Evolutionary conservation across 129 eudicot genomes (phyloP).

Genomic region (Oenanthe sinensis): DNA sequence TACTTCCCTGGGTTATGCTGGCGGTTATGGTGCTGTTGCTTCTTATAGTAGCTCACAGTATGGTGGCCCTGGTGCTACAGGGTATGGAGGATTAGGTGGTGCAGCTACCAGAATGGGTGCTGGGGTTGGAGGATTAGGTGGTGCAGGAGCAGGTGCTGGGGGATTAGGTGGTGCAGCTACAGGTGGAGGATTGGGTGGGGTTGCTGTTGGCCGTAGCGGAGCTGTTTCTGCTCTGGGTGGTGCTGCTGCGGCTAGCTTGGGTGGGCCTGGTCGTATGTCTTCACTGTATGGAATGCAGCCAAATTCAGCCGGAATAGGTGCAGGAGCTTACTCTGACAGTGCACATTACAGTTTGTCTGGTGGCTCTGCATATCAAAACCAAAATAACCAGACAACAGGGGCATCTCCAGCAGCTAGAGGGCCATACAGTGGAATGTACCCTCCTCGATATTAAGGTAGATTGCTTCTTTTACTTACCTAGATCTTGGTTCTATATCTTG

Average conservation of each 20-base stretch:
- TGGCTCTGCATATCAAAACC: slow-evolving; percentile 36
- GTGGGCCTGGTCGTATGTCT: slow-evolving; percentile 24
- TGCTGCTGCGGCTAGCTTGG: slow-evolving; percentile 21
- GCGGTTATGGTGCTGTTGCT: slow-evolving; percentile 30
- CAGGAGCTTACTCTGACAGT: slow-evolving; percentile 37
- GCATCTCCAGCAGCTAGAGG: slow-evolving; percentile 44
- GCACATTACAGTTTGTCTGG: slow-evolving; percentile 41
- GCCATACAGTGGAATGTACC: slow-evolving; percentile 45
- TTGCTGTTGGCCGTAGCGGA: slow-evolving; percentile 13
- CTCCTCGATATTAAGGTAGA: slow-evolving; percentile 49
- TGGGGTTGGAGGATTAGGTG: slow-evolving; percentile 20
- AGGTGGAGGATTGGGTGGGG: slow-evolving; percentile 7
- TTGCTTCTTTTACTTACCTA: neutral
- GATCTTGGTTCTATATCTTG: neutral
- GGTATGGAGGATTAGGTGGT: slow-evolving; percentile 27
- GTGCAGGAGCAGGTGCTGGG: slow-evolving; percentile 8
- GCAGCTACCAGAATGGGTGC: slow-evolving; percentile 1
- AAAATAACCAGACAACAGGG: slow-evolving; percentile 39
- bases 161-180: slow-evolving; percentile 9
- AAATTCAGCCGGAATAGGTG: slow-evolving; percentile 26
- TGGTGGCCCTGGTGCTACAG: slow-evolving; percentile 34
- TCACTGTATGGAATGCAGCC: slow-evolving; percentile 40
- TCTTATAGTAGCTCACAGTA: slow-evolving; percentile 31
- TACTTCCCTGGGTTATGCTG: slow-evolving; percentile 22
- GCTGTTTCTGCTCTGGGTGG: slow-evolving; percentile 29